Conservation (phyloP, 164 flowering plant species). For the grape (Vitis vinifera) region ASM3070453v1 NC_081805.1:7363001-7363500, state of each 20-base stretch:
- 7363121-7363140: conserved; percentile 15
- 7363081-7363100: conserved; percentile 24
- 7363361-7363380: conserved; percentile 6
- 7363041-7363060: conserved; percentile 19
- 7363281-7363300: conserved; percentile 30
- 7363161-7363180: conserved; percentile 94
- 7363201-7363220: conserved; percentile 97
- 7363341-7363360: conserved; percentile 17
- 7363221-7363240: conserved; percentile 91
- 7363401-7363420: neutral
- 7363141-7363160: conserved; percentile 60
- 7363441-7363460: neutral
- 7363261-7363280: conserved; percentile 45
- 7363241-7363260: conserved; percentile 69
- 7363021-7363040: neutral
- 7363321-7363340: conserved; percentile 11
- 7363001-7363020: conserved; percentile 11
- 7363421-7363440: neutral
- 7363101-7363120: conserved; percentile 34
- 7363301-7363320: conserved; percentile 23
- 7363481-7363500: neutral
- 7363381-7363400: conserved; percentile 1
- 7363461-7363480: neutral
- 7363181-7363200: conserved; percentile 98
- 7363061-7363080: conserved; percentile 37